Evolutionary conservation across 768 basidiomycete genomes (phyloP).

Genomic region (Cyclocybe cylindracea): DNA sequence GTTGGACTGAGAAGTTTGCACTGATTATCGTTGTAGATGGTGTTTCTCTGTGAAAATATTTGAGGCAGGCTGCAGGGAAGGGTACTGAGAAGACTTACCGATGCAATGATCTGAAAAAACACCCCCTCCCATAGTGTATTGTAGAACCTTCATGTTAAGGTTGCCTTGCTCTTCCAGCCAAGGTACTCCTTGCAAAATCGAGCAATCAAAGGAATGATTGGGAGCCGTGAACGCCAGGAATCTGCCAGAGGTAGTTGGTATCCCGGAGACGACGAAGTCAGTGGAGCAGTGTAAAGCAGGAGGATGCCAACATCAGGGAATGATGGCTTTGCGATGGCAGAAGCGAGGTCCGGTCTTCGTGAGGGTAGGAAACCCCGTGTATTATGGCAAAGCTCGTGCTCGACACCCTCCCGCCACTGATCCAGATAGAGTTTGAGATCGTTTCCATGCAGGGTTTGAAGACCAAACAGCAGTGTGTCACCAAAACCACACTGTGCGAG

Average conservation of each 20-base stretch:
- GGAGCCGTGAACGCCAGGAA: not conserved
- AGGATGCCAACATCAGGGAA: not conserved
- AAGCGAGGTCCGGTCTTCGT: not conserved
- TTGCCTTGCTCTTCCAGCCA: not conserved
- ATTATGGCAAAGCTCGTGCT: constrained; percentile 1
- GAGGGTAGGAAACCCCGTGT: not conserved
- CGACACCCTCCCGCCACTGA: constrained; percentile 1
- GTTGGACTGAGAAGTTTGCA: too few relatives aligned
- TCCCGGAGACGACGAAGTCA: constrained; percentile 1
- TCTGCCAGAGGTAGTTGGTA: not conserved
- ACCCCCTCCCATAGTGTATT: not conserved
- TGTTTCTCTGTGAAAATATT: too few relatives aligned
- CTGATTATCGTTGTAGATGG: too few relatives aligned
- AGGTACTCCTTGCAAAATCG: not conserved
- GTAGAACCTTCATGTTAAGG: not conserved
- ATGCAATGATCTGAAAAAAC: too few relatives aligned
- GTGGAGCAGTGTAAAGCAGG: constrained; percentile 1
- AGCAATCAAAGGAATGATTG: not conserved
- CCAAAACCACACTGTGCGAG: constrained; percentile 4
- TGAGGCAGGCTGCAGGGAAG: too few relatives aligned
- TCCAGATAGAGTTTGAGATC: not conserved
- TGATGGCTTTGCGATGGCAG: not conserved
- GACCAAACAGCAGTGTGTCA: not conserved
- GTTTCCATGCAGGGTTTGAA: not conserved
- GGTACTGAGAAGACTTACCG: too few relatives aligned